A percentile compares a stretch with the other conserved stretches of the same genome.
These are phyloP conservation scores for Gillenia trifoliata DNA, from an alignment of 306 rosid species.

Conservation along the genomic window DNA sequence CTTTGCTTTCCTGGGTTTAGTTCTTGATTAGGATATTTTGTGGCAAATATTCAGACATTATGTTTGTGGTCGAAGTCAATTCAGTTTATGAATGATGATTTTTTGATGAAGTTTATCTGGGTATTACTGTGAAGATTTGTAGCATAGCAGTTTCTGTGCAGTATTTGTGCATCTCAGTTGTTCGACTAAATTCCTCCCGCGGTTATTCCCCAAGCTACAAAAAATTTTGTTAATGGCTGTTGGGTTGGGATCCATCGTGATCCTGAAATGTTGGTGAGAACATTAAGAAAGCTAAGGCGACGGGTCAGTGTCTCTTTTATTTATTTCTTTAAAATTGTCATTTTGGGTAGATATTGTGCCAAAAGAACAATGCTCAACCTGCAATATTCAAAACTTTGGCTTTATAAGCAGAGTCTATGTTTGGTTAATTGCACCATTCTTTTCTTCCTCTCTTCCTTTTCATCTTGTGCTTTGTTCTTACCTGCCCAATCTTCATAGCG, in stretches of 20 bases:
- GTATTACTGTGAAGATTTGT: too few species aligned
- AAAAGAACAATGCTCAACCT: neutral
- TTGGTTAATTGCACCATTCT: neutral
- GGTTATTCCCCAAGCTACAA: constrained; percentile 91
- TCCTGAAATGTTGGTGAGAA: constrained; percentile 97
- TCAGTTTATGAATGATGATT: too few species aligned
- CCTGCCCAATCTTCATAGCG: neutral
- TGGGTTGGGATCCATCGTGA: constrained; percentile 99
- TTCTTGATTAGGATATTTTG: too few species aligned
- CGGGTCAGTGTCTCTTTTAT: constrained; percentile 52
- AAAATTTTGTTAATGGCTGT: constrained; percentile 95
- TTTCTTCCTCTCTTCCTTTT: neutral
- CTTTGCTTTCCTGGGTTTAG: too few species aligned
- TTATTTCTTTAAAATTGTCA: neutral
- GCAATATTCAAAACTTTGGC: neutral
- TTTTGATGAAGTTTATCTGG: too few species aligned
- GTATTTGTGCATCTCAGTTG: too few species aligned
- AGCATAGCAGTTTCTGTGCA: too few species aligned
- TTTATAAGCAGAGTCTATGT: neutral
- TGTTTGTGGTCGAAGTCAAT: too few species aligned
- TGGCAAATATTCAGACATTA: too few species aligned
- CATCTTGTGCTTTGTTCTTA: neutral
- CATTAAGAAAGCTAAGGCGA: constrained; percentile 80
- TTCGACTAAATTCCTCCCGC: constrained; percentile 99
- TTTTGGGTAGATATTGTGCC: neutral